Conservation (phyloP, 345 rosid genomes). For the Citrus medica region DNA sequence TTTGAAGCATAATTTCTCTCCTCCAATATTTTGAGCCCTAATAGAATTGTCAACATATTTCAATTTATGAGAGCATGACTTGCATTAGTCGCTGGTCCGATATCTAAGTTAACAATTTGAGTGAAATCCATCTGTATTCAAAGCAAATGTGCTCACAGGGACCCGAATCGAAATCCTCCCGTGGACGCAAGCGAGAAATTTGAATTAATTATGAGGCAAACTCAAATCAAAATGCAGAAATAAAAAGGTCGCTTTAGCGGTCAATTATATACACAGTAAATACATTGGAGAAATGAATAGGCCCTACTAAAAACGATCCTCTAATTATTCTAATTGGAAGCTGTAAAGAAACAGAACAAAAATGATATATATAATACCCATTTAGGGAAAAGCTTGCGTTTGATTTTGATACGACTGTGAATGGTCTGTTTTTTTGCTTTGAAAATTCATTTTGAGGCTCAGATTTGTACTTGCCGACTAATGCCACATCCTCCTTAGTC, state of each 20-base stretch:
- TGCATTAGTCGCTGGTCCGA: too few species aligned
- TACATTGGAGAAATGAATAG: not conserved
- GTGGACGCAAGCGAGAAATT: too few species aligned
- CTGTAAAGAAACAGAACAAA: not conserved
- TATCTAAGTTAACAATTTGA: too few species aligned
- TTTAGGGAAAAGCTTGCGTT: not conserved
- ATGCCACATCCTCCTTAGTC: not conserved
- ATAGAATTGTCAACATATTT: too few species aligned
- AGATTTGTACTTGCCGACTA: not conserved
- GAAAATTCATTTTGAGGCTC: conserved; percentile 14
- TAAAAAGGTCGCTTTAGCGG: not conserved
- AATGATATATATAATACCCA: not conserved
- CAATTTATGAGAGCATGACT: too few species aligned
- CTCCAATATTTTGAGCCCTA: too few species aligned
- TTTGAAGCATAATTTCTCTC: too few species aligned
- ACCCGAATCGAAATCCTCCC: too few species aligned
- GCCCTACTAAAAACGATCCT: not conserved
- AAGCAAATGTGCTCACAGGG: too few species aligned
- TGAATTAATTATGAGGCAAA: too few species aligned
- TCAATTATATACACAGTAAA: not conserved
- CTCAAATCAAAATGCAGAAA: not conserved
- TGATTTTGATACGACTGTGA: not conserved
- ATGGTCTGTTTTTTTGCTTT: not conserved
- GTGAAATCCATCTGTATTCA: too few species aligned
- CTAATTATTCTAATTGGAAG: conserved; percentile 10